These are phyloP conservation scores for Polychaeton citri DNA, from an alignment of 2,329 filamentous ascomycete species.

Conservation along the genomic window DNA sequence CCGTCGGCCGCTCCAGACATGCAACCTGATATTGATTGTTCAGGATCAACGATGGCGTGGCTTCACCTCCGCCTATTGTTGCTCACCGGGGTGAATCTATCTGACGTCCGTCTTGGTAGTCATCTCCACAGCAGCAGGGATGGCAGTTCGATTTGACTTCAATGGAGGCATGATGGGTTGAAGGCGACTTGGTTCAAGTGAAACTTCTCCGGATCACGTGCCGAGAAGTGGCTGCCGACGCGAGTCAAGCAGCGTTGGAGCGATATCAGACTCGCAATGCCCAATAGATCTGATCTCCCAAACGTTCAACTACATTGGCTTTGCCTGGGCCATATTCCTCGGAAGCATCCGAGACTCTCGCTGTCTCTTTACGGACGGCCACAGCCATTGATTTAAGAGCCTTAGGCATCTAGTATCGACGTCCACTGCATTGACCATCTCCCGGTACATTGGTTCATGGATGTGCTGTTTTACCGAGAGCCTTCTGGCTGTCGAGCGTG, in stretches of 20 bases:
- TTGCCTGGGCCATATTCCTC: too few relatives aligned
- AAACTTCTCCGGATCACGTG: constrained; percentile 9
- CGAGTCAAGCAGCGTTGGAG: too few relatives aligned
- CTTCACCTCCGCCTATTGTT: constrained; percentile 31
- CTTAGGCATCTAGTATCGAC: constrained; percentile 2
- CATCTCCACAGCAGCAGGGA: constrained; percentile 10
- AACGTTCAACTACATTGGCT: too few relatives aligned
- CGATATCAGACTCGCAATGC: too few relatives aligned
- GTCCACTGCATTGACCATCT: constrained; percentile 1
- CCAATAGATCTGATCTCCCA: too few relatives aligned
- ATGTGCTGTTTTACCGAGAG: too few relatives aligned
- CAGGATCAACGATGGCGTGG: constrained; percentile 26
- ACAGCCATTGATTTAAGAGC: too few relatives aligned
- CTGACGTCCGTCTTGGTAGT: constrained; percentile 19
- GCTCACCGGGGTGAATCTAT: constrained; percentile 24
- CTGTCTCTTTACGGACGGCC: too few relatives aligned
- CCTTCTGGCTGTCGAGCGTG: too few relatives aligned
- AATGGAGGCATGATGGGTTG: constrained; percentile 6
- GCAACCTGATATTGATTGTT: constrained; percentile 29
- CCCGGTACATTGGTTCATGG: too few relatives aligned
- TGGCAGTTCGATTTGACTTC: constrained; percentile 9
- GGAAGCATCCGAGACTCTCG: too few relatives aligned
- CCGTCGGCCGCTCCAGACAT: constrained; percentile 27
- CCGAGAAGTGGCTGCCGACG: constrained; percentile 1
- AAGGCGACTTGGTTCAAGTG: constrained; percentile 3